Conservation (phyloP, 176 grass and related monocot species). For the Canna indica region DNA sequence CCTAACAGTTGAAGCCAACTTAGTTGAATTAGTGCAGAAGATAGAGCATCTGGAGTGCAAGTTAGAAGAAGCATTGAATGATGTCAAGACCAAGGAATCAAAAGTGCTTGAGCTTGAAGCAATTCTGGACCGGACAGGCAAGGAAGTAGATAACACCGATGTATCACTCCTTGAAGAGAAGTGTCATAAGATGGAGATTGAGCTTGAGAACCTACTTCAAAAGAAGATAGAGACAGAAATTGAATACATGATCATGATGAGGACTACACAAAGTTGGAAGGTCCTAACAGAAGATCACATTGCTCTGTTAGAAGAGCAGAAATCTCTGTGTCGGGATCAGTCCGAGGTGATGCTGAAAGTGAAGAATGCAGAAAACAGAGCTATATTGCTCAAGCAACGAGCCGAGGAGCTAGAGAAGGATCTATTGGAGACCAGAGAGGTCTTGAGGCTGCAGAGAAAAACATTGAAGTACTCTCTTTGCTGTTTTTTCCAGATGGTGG, state of each 20-base stretch:
- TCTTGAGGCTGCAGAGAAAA: conserved; percentile 40
- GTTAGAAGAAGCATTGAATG: conserved; percentile 34
- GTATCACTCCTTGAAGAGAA: background rate
- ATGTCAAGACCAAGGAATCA: conserved; percentile 40
- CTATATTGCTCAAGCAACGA: conserved; percentile 31
- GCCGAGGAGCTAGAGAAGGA: conserved; percentile 43
- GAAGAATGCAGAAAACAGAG: conserved; percentile 33
- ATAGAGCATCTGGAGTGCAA: conserved; percentile 41
- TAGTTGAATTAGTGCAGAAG: conserved; percentile 29
- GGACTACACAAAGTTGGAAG: conserved; percentile 43
- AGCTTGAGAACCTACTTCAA: conserved; percentile 44
- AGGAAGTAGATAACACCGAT: background rate
- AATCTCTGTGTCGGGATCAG: background rate
- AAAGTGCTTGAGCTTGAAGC: conserved; percentile 38
- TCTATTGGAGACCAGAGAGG: conserved; percentile 26
- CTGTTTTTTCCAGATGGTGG: conserved; percentile 40
- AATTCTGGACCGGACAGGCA: conserved; percentile 14
- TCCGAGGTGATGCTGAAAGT: conserved; percentile 16
- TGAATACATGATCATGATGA: conserved; percentile 36
- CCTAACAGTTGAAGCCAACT: conserved; percentile 1
- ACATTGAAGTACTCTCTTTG: conserved; percentile 43
- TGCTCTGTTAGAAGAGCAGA: conserved; percentile 40
- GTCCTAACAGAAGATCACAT: conserved; percentile 33
- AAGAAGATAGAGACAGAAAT: conserved; percentile 52
- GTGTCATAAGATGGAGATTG: conserved; percentile 26